phyloP scores from a whole-genome alignment of 2,329 filamentous ascomycete species.

The Onygenales sp. region DNA sequence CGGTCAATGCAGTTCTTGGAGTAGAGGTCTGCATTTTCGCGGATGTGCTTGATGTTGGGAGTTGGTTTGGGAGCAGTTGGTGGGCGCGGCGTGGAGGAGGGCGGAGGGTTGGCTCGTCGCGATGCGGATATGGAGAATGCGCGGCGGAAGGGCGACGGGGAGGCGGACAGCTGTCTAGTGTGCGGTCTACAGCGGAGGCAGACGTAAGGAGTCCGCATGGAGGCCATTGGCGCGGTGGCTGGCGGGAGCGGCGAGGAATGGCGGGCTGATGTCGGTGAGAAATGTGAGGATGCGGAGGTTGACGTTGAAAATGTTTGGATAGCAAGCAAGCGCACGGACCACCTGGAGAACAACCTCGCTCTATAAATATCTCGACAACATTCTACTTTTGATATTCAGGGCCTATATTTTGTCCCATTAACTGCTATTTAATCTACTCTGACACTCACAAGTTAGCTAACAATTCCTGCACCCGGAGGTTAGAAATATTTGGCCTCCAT shows the following conservation, averaged over 20 bases:
- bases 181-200: conserved; percentile 25
- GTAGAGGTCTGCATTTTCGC: conserved; percentile 71
- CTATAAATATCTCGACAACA: background rate
- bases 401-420: too few species aligned
- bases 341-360: too few species aligned
- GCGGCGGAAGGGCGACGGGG: background rate
- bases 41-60: conserved; percentile 83
- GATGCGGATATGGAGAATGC: background rate
- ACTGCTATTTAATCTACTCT: too few species aligned
- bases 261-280: background rate
- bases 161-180: conserved; percentile 8
- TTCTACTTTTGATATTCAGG: too few species aligned
- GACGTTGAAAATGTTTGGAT: background rate
- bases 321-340: too few species aligned
- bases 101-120: conserved; percentile 7
- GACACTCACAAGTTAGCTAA: too few species aligned
- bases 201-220: conserved; percentile 20
- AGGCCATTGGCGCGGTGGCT: conserved; percentile 15
- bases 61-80: conserved; percentile 67
- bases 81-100: conserved; percentile 33
- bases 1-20: conserved; percentile 73
- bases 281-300: background rate
- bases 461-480: too few species aligned
- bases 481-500: too few species aligned
- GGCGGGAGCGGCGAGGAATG: background rate